Conservation (phyloP, 176 grass and related monocot species). For the Juncus inflexus region DNA sequence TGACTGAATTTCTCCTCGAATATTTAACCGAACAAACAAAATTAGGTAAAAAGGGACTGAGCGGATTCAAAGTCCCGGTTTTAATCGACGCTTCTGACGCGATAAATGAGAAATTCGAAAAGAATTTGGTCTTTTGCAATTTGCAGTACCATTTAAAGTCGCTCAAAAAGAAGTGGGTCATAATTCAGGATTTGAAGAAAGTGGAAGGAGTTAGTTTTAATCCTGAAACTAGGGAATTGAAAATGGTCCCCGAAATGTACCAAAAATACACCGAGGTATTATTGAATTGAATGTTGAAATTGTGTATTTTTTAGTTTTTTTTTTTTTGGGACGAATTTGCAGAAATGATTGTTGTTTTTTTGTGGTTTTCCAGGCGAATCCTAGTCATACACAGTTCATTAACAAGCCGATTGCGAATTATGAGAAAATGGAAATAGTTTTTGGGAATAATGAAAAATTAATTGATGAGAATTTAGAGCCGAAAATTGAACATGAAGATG, state of each 20-base stretch:
- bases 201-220: slow-evolving; percentile 7
- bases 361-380: slow-evolving; percentile 4
- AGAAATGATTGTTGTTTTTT: too few relatives aligned
- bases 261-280: slow-evolving; percentile 15
- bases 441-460: slow-evolving; percentile 12
- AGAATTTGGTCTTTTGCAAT: slow-evolving; percentile 14
- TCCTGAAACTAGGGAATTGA: slow-evolving; percentile 1
- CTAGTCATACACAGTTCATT: slow-evolving; percentile 6
- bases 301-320: too few relatives aligned
- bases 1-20: slow-evolving; percentile 13
- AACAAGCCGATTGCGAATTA: slow-evolving; percentile 19
- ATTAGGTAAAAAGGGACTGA: neutral
- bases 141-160: slow-evolving; percentile 17
- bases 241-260: slow-evolving; percentile 6
- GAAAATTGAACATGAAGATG: too few relatives aligned
- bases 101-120: slow-evolving; percentile 12
- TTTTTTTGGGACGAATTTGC: too few relatives aligned
- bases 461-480: neutral
- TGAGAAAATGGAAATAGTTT: slow-evolving; percentile 6
- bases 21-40: slow-evolving; percentile 5
- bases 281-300: neutral
- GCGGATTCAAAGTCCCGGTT: slow-evolving; percentile 4
- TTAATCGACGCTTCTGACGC: neutral
- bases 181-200: slow-evolving; percentile 9
- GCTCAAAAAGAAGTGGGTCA: neutral